Evolutionary conservation across 352 stramenopile species (phyloP).

Genomic region (Phytophthora crassamura): DNA sequence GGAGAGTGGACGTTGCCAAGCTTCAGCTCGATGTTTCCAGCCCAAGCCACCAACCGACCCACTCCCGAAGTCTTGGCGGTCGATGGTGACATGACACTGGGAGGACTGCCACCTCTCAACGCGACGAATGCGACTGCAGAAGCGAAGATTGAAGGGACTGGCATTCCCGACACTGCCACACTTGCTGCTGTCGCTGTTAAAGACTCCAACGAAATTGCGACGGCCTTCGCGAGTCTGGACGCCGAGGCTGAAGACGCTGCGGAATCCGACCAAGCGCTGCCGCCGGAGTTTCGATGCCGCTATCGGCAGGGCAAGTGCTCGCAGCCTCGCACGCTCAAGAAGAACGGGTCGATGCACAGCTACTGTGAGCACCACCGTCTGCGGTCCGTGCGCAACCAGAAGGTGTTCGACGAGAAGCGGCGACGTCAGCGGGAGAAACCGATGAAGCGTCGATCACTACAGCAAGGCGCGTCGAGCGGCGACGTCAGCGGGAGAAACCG

Average conservation of each 20-base stretch:
- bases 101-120: conserved; percentile 26
- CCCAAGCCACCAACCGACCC: not conserved
- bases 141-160: conserved; percentile 2
- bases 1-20: conserved; percentile 25
- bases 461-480: not conserved
- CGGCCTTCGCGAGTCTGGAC: conserved; percentile 39
- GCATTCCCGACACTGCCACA: not conserved
- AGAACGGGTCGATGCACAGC: conserved; percentile 65
- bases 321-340: conserved; percentile 68
- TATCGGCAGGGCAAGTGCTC: conserved; percentile 64
- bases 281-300: conserved; percentile 39
- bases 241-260: conserved; percentile 5
- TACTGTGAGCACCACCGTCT: conserved; percentile 73
- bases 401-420: conserved; percentile 58
- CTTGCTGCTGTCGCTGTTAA: not conserved
- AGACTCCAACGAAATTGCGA: conserved; percentile 34
- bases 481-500: too few species aligned
- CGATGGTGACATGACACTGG: conserved; percentile 34
- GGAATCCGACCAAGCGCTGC: not conserved
- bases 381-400: conserved; percentile 67
- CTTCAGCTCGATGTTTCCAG: conserved; percentile 29
- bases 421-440: conserved; percentile 19
- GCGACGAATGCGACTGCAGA: conserved; percentile 1
- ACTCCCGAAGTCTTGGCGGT: conserved; percentile 4
- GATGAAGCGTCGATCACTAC: not conserved